Evolutionary conservation across 2,329 filamentous ascomycete genomes (phyloP).

Genomic region (Dothistroma septosporum): DNA sequence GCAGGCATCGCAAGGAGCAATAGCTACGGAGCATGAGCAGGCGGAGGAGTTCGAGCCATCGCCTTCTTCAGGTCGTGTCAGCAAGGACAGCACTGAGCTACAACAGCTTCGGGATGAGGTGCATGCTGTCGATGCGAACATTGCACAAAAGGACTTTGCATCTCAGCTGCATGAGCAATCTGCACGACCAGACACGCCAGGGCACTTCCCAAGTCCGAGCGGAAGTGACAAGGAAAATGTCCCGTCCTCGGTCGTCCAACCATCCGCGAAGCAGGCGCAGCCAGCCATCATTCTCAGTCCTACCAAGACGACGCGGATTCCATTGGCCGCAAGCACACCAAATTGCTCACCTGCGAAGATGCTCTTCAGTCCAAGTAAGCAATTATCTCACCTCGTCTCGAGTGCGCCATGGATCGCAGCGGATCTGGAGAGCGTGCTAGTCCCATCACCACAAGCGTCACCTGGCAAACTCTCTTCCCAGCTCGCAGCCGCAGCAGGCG

Average conservation of each 20-base stretch:
- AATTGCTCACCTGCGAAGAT: slow-evolving; percentile 28
- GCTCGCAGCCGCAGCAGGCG: slow-evolving; percentile 47
- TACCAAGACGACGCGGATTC: slow-evolving; percentile 37
- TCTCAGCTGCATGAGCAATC: slow-evolving; percentile 11
- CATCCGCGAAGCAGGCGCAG: slow-evolving; percentile 33
- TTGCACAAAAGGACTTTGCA: slow-evolving; percentile 4
- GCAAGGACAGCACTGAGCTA: slow-evolving; percentile 22
- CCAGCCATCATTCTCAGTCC: slow-evolving; percentile 24
- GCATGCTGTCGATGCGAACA: slow-evolving; percentile 14
- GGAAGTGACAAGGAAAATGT: slow-evolving; percentile 40
- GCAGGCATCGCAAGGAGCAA: slow-evolving; percentile 21
- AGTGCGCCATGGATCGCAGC: slow-evolving; percentile 65
- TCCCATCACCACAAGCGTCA: slow-evolving; percentile 37
- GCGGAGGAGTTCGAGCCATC: slow-evolving; percentile 37
- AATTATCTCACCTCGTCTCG: slow-evolving; percentile 49
- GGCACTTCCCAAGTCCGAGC: slow-evolving; percentile 21
- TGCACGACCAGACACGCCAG: background rate
- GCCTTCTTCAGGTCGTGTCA: slow-evolving; percentile 28
- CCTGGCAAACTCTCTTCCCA: slow-evolving; percentile 25
- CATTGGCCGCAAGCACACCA: slow-evolving; percentile 42
- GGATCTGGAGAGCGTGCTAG: slow-evolving; percentile 70
- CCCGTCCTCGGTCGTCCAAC: slow-evolving; percentile 31
- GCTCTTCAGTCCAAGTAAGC: slow-evolving; percentile 38
- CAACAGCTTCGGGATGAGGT: slow-evolving; percentile 23
- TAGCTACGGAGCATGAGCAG: slow-evolving; percentile 28